Conservation (phyloP, 441 rosid species). For the Kokia cookei region DNA sequence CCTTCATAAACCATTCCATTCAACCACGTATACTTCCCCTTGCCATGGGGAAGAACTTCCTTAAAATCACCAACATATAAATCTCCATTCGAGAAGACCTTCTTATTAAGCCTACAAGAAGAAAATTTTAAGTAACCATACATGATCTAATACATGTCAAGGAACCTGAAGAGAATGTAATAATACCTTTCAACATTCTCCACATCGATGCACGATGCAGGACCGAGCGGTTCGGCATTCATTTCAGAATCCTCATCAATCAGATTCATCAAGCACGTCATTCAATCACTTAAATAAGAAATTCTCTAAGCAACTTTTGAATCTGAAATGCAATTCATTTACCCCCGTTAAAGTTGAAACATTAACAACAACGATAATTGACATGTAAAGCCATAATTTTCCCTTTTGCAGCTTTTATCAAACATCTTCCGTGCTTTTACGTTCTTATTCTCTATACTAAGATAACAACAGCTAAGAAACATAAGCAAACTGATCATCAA, state of each 20-base stretch:
- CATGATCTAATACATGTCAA: not conserved
- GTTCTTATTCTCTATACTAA: not conserved
- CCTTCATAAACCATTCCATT: slow-evolving; percentile 77
- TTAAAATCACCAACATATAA: slow-evolving; percentile 51
- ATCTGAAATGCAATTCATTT: slow-evolving; percentile 4
- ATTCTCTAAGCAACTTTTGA: not conserved
- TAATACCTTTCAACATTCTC: slow-evolving; percentile 41
- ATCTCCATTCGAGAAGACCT: slow-evolving; percentile 65
- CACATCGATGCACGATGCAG: slow-evolving; percentile 16
- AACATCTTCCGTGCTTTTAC: not conserved
- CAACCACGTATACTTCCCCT: slow-evolving; percentile 72
- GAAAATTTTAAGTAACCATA: not conserved
- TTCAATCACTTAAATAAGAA: not conserved
- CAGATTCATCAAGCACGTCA: slow-evolving; percentile 7
- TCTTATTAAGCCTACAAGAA: slow-evolving; percentile 41
- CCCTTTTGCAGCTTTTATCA: not conserved
- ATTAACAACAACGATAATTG: not conserved
- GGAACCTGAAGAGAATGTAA: not conserved
- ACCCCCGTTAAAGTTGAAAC: not conserved
- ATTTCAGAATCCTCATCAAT: slow-evolving; percentile 11
- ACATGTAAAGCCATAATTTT: not conserved
- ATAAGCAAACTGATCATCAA: not conserved
- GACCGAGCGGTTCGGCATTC: slow-evolving; percentile 5
- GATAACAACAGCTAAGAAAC: not conserved
- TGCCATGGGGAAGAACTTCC: slow-evolving; percentile 68